Evolutionary conservation across 1,284 basidiomycete species (phyloP), one percentile per base, ranked within the genome.

Genomic region (Microbotryum violaceum): DNA sequence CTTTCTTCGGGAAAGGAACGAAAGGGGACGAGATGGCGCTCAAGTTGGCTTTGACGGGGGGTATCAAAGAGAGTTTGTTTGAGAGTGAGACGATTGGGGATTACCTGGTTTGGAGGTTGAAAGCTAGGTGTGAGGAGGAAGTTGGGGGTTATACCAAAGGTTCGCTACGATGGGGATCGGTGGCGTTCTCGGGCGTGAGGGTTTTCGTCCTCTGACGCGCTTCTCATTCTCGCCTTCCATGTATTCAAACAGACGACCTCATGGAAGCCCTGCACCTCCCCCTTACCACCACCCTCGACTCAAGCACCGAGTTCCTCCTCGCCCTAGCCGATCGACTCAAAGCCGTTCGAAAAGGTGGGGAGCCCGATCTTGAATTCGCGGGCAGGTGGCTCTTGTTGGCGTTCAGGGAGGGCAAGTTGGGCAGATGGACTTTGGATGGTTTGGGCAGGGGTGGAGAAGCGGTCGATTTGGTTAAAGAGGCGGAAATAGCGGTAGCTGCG

Each of bases 11-110:
- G 1, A 82, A 81, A 59, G 91, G 91, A 1, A 80, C 83, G 53
- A 79, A 80, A 62, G 94, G 91, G 27, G 86, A 90, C 51, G 94
- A 98, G 75, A 81, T 89, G 65, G 94, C 90, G 6, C 80, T 97
- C 59, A 97, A 96, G 77, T 82, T 97, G 29, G 92, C 91, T 48
- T 78, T 97, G 60, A 94, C 94, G 49, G 88, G 92, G 68, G 94
- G 92, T 25, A 92, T 97, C 78, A 97, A 97, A 77, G 89, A 92
- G 78, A 85, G 87, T 14, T 77, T 97, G 59, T 94, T 96, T 73
- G 89, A 93, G 74, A 79, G 84, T 54, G 88, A 94, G 74, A 80
- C 84, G 2, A 81, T 96, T 46, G 87, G 88, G 29, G 83, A 89
- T 64, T 97, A 97, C 77, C 79, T 97, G 23, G 76, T 96, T n/a